Conservation (phyloP, 257 asterid species). For the Fraxinus quadrangulata region DNA sequence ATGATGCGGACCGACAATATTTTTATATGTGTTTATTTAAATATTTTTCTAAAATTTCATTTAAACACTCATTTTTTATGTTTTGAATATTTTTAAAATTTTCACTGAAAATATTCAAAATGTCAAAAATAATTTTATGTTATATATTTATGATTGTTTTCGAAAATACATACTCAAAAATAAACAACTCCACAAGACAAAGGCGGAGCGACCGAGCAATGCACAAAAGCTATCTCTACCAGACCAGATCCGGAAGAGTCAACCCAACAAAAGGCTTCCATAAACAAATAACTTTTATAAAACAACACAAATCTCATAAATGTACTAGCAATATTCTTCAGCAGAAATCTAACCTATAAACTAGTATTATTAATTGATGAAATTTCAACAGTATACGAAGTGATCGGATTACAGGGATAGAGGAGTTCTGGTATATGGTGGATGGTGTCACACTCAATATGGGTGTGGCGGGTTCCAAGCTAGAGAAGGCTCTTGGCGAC, state of each 20-base stretch:
- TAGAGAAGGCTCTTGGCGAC: slow-evolving; percentile 75
- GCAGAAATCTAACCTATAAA: neutral
- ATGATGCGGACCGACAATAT: no score
- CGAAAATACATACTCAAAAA: neutral
- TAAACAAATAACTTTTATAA: neutral
- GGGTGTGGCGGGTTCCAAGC: slow-evolving; percentile 75
- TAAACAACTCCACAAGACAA: neutral
- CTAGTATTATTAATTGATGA: neutral
- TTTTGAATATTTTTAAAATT: no score
- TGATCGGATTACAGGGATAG: slow-evolving; percentile 42
- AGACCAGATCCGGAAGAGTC: neutral
- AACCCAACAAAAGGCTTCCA: neutral
- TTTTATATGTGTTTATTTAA: no score
- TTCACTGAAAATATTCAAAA: no score
- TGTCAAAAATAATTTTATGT: no score
- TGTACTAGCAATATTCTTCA: neutral
- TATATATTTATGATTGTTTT: no score
- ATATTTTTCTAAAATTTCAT: no score
- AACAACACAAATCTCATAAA: neutral
- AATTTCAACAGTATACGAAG: slow-evolving; percentile 11
- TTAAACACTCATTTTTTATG: no score
- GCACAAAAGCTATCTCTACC: neutral
- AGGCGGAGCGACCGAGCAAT: neutral
- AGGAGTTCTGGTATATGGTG: slow-evolving; percentile 61
- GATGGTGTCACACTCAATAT: slow-evolving; percentile 52